A percentile compares a stretch with the other conserved stretches of the same genome.
Conservation (phyloP, 2,329 filamentous ascomycete species). For the Fusarium haematococcum region DNA sequence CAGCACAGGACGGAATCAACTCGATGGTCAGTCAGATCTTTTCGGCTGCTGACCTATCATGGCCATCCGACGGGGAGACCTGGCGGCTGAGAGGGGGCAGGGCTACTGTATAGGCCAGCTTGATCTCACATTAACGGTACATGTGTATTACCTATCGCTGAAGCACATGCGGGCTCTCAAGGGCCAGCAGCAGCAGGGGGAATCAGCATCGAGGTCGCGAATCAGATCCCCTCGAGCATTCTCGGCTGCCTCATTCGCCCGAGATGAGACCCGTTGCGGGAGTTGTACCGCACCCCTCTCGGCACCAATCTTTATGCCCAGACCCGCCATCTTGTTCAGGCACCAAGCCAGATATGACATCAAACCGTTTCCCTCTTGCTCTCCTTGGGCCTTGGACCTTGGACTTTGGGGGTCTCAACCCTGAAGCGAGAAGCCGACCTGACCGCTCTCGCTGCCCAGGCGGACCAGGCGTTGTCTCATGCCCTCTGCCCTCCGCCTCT, state of each 20-base stretch:
- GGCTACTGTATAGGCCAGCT: not conserved
- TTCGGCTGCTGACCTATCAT: conserved; percentile 14
- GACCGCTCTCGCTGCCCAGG: conserved; percentile 69
- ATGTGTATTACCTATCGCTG: conserved; percentile 3
- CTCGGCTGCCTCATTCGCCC: not conserved
- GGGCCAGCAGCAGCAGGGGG: conserved; percentile 4
- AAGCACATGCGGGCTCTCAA: not conserved
- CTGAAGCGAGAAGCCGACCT: conserved; percentile 73
- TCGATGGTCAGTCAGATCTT: conserved; percentile 3
- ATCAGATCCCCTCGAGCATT: not conserved
- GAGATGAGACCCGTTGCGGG: not conserved
- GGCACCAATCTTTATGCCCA: not conserved
- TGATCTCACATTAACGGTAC: conserved; percentile 9
- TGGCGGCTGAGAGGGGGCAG: not conserved
- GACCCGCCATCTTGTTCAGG: not conserved
- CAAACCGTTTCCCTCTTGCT: conserved; percentile 9
- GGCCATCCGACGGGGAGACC: not conserved
- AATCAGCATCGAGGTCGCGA: not conserved
- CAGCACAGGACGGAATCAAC: not conserved
- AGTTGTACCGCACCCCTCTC: not conserved
- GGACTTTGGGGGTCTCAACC: conserved; percentile 61
- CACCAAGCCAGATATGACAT: conserved; percentile 10
- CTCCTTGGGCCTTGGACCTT: conserved; percentile 54
- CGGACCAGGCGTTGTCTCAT: conserved; percentile 74
- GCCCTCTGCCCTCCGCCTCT: conserved; percentile 64